Evolutionary conservation across 306 rosid species (phyloP), one percentile per base, ranked within the genome.

Genomic region (Trifolium pratense): DNA sequence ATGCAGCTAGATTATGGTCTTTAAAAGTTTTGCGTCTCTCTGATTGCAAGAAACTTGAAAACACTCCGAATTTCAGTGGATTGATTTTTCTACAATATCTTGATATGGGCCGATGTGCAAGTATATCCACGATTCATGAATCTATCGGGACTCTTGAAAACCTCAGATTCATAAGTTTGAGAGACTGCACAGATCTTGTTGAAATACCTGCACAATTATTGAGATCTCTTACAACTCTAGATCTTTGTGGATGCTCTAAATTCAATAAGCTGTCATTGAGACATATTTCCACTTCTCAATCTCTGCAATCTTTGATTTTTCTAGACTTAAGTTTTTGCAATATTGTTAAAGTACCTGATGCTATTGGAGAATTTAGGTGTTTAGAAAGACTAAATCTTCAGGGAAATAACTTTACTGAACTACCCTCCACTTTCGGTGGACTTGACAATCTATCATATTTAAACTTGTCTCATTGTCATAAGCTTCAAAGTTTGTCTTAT

Each of bases 311-410:
- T 36, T 55, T 70, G 53, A 55, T 37, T 36, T 20, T 8, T 55
- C 10, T 55, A 0, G 66, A 70, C n/a, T 8, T 70, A 14, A 15
- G 64, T 52, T 53, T 20, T 39, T 52, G 75, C 37, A 13, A 15
- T 53, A 25, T 52, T 6, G 1, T 0, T 34, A 3, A 3, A 18
- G 0, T 70, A 5, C 52, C 64, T 13, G 15, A 53, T 52, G 37
- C 36, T 36, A 70, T 70, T 55, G 75, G 40, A 14, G 66, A 23
- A 6, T 13, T 70, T 21, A 37, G 39, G 9, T 37, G 40, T 21
- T 21, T 70, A 9, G 66, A 70, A 70, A 37, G 66, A 23, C 25
- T 70, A 15, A 70, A 70, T 37, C 66, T 70, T 18, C 37, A 46
- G 1, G 52, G 52, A 46, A 46, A 46, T 46, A 15, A 15, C 9